phyloP scores from a whole-genome alignment of 306 rosid species.

The Castanopsis chinensis region DNA sequence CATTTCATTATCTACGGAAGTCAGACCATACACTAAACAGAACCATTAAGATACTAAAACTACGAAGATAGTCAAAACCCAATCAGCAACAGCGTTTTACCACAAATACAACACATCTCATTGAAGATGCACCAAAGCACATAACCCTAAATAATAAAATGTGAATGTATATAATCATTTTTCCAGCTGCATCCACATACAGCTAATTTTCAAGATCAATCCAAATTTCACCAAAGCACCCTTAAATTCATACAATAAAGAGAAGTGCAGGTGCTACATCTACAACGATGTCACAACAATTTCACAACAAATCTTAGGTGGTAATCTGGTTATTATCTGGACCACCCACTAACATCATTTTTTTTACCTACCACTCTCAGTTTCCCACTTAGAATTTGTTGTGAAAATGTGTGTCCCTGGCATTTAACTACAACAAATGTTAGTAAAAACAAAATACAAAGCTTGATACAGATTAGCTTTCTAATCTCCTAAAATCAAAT shows the following conservation, averaged over 20 bases:
- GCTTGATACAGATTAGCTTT: background rate
- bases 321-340: too few species aligned
- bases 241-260: background rate
- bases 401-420: too few species aligned
- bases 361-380: too few species aligned
- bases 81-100: background rate
- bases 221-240: background rate
- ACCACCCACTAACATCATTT: too few species aligned
- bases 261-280: too few species aligned
- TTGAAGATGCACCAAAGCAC: background rate
- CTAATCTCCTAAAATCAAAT: background rate
- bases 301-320: too few species aligned
- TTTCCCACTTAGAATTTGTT: too few species aligned
- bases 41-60: background rate
- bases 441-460: background rate
- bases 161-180: background rate
- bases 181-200: background rate
- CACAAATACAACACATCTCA: background rate
- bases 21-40: background rate
- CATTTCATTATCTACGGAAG: background rate
- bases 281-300: too few species aligned
- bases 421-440: background rate
- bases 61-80: background rate
- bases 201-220: background rate
- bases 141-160: background rate